Percentiles rank a stretch among this genome's conserved stretches.
Conservation (phyloP, 1,284 basidiomycete species). For the Pterulicium gracile region DNA sequence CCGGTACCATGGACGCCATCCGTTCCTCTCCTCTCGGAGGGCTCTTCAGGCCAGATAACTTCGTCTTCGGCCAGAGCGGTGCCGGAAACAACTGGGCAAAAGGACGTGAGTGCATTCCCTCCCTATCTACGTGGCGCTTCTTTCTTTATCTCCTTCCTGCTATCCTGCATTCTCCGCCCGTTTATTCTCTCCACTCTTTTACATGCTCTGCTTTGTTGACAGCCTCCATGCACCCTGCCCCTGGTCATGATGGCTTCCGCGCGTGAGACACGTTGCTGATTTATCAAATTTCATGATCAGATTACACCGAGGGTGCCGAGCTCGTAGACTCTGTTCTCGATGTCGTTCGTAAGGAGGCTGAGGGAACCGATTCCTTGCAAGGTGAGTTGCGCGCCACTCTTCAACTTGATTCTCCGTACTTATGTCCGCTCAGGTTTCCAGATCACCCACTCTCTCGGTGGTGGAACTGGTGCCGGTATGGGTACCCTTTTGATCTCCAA, state of each 20-base stretch:
- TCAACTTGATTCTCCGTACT: slow-evolving; percentile 12
- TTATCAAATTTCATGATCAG: slow-evolving; percentile 24
- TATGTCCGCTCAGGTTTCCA: slow-evolving; percentile 68
- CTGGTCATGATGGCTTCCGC: slow-evolving; percentile 2
- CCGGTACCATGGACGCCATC: slow-evolving; percentile 95
- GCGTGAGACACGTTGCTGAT: slow-evolving; percentile 2
- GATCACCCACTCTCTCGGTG: slow-evolving; percentile 93
- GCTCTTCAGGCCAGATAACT: slow-evolving; percentile 95
- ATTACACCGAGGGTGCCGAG: slow-evolving; percentile 94
- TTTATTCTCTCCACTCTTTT: neutral
- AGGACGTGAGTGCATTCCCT: slow-evolving; percentile 58
- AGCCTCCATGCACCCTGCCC: neutral
- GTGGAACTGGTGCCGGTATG: slow-evolving; percentile 93
- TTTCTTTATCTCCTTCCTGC: slow-evolving; percentile 3
- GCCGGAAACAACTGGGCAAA: slow-evolving; percentile 97
- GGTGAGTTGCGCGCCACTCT: slow-evolving; percentile 31
- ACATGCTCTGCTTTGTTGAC: slow-evolving; percentile 6
- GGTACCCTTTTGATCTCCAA: slow-evolving; percentile 87
- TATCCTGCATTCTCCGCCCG: slow-evolving; percentile 5
- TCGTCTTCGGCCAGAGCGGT: slow-evolving; percentile 83
- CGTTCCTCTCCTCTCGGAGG: slow-evolving; percentile 75
- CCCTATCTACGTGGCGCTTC: slow-evolving; percentile 10
- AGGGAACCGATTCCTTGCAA: slow-evolving; percentile 89
- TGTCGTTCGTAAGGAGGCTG: slow-evolving; percentile 82
- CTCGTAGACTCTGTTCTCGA: slow-evolving; percentile 90